phyloP scores from a whole-genome alignment of 2,329 filamentous ascomycete genomes.

The Microdochium nivale region DNA sequence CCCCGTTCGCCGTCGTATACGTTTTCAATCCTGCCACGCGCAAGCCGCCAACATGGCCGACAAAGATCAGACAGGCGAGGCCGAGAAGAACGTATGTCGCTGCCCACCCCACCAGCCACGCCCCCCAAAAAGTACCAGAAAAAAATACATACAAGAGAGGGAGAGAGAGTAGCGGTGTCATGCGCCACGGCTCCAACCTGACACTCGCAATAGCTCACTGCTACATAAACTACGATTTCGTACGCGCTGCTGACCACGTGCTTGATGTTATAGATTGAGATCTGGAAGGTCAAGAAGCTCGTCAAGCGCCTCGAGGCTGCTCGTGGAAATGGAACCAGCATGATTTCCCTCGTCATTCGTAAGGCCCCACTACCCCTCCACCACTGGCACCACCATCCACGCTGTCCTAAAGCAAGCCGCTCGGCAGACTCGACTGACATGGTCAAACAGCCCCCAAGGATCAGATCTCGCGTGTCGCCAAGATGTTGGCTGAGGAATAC shows the following conservation, averaged over 20 bases:
- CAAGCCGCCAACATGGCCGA: not conserved
- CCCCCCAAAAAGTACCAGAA: not conserved
- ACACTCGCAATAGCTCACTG: not conserved
- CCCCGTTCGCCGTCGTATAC: not conserved
- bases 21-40: not conserved
- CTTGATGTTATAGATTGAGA: conserved; percentile 48
- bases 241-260: conserved; percentile 5
- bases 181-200: not conserved
- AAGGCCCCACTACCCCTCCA: conserved; percentile 30
- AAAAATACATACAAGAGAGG: not conserved
- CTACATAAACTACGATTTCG: not conserved
- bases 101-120: conserved; percentile 2
- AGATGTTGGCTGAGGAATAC: conserved; percentile 99
- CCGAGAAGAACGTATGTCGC: conserved; percentile 83
- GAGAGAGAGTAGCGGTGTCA: not conserved
- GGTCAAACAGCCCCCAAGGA: conserved; percentile 75
- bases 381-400: conserved; percentile 6
- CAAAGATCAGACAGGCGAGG: conserved; percentile 64
- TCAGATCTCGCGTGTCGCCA: conserved; percentile 89
- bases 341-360: conserved; percentile 99
- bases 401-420: conserved; percentile 5
- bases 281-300: conserved; percentile 99
- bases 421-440: conserved; percentile 9
- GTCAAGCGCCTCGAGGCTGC: conserved; percentile 98
- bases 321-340: conserved; percentile 96